phyloP scores from a whole-genome alignment of 1,284 basidiomycete species.

The Boletus chippewaensis region DNA sequence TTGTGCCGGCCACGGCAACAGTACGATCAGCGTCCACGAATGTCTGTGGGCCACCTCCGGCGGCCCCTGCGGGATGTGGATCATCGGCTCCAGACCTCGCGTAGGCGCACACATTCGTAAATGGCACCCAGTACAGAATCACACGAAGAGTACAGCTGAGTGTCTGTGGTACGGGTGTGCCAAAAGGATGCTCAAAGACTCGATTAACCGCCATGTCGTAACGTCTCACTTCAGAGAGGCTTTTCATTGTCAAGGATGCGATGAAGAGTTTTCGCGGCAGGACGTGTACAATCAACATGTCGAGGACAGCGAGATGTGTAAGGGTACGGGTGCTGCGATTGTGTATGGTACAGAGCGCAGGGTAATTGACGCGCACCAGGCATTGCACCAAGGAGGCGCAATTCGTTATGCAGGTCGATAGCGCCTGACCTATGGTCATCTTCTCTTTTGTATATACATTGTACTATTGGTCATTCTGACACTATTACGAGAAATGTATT shows the following conservation, averaged over 20 bases:
- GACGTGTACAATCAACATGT: slow-evolving; percentile 10
- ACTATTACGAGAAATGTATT: neutral
- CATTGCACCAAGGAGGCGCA: neutral
- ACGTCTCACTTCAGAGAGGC: slow-evolving; percentile 6
- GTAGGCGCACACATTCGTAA: slow-evolving; percentile 11
- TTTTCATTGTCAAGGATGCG: slow-evolving; percentile 5
- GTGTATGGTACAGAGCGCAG: slow-evolving; percentile 4
- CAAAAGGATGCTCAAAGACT: slow-evolving; percentile 4
- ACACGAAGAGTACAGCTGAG: neutral
- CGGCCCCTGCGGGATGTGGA: slow-evolving; percentile 15
- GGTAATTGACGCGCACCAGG: neutral
- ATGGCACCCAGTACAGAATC: slow-evolving; percentile 3
- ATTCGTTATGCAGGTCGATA: neutral
- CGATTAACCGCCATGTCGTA: slow-evolving; percentile 8
- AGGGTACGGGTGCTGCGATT: neutral
- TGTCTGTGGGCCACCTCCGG: slow-evolving; percentile 8
- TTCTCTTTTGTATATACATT: neutral
- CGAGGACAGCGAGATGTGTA: neutral
- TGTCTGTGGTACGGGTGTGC: slow-evolving; percentile 8
- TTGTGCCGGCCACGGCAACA: neutral
- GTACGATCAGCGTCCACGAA: slow-evolving; percentile 4
- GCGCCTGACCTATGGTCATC: neutral
- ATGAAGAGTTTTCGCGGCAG: neutral
- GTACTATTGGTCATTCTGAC: no score
- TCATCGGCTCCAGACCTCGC: neutral